Conservation (phyloP, 2,329 filamentous ascomycete species). For the Bimuria novae-zelandiae region DNA sequence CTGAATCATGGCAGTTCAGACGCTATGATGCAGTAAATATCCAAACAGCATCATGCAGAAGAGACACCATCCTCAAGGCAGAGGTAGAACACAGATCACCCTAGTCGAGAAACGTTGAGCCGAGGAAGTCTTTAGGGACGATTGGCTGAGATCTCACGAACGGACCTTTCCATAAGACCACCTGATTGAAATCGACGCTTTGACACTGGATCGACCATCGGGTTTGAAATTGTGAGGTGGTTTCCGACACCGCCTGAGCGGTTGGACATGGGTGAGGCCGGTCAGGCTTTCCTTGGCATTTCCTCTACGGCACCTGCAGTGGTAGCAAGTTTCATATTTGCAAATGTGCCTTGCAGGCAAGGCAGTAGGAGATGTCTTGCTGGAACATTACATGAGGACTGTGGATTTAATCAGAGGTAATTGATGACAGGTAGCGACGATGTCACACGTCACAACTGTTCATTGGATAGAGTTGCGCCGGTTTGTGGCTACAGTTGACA, state of each 20-base stretch:
- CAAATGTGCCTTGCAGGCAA: too few relatives aligned
- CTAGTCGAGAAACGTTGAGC: neutral
- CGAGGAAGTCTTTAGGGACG: slow-evolving; percentile 11
- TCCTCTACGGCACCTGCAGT: neutral
- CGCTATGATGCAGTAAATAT: neutral
- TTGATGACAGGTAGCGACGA: too few relatives aligned
- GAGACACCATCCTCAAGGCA: neutral
- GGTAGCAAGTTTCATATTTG: neutral
- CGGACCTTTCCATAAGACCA: neutral
- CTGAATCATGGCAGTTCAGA: neutral
- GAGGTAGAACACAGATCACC: neutral
- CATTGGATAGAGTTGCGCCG: neutral
- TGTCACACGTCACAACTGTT: too few relatives aligned
- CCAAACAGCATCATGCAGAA: neutral
- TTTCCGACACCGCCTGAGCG: neutral
- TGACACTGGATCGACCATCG: neutral
- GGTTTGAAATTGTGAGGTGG: neutral
- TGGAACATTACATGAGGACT: too few relatives aligned
- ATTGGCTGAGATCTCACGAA: slow-evolving; percentile 8
- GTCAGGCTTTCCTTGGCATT: neutral
- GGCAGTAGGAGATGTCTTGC: too few relatives aligned
- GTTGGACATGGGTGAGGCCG: neutral
- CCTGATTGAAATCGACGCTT: neutral
- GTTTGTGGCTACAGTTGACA: neutral
- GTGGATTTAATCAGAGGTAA: too few relatives aligned